These are phyloP conservation scores for Pseudodiploospora longispora DNA, from an alignment of 2,329 filamentous ascomycete genomes.

Conservation along the genomic window DNA sequence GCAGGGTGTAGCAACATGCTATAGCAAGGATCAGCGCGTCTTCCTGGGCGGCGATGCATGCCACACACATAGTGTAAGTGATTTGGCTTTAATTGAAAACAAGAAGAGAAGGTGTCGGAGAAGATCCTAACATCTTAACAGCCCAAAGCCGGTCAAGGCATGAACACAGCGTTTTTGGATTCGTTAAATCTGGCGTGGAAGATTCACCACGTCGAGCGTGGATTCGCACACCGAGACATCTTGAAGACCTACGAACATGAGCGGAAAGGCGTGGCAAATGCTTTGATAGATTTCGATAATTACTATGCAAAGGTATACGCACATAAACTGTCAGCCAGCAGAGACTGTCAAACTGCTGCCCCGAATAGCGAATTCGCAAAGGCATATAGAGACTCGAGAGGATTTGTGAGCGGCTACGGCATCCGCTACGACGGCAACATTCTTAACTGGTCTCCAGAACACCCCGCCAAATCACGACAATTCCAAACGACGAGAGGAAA, in stretches of 20 bases:
- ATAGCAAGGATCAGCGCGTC: slow-evolving; percentile 59
- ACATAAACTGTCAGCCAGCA: slow-evolving; percentile 50
- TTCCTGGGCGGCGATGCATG: slow-evolving; percentile 73
- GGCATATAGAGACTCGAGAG: slow-evolving; percentile 84
- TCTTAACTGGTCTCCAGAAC: slow-evolving; percentile 72
- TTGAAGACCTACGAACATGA: slow-evolving; percentile 82
- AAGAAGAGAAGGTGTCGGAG: background rate
- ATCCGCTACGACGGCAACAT: slow-evolving; percentile 76
- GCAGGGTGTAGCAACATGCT: slow-evolving; percentile 62
- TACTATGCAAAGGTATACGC: slow-evolving; percentile 88
- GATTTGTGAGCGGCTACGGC: slow-evolving; percentile 88
- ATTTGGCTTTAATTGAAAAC: background rate
- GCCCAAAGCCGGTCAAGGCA: slow-evolving; percentile 71
- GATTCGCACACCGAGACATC: slow-evolving; percentile 66
- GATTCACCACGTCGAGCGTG: slow-evolving; percentile 80
- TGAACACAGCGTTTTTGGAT: slow-evolving; percentile 74
- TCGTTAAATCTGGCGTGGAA: slow-evolving; percentile 94
- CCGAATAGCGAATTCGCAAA: slow-evolving; percentile 70
- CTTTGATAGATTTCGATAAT: slow-evolving; percentile 76
- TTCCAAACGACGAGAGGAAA: slow-evolving; percentile 60
- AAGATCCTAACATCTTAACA: slow-evolving; percentile 31
- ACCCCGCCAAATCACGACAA: slow-evolving; percentile 61
- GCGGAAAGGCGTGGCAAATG: slow-evolving; percentile 77
- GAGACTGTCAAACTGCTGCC: slow-evolving; percentile 32
- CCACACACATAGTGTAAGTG: slow-evolving; percentile 64